phyloP scores from a whole-genome alignment of 768 basidiomycete species.

The Collybia mongolica region DNA sequence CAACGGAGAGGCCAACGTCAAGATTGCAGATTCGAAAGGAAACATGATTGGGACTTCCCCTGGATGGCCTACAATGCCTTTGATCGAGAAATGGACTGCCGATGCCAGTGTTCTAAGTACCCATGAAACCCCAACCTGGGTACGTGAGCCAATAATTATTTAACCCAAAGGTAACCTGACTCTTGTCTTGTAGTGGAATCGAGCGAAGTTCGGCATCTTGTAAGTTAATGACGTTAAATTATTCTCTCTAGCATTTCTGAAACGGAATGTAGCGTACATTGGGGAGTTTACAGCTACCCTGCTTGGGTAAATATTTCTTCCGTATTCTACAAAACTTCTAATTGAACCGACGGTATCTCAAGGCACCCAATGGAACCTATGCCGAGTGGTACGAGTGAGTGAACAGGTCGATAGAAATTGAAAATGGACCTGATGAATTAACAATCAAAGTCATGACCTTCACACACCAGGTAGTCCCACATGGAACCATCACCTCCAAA shows the following conservation, averaged over 20 bases:
- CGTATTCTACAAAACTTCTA: neutral
- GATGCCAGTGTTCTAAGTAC: slow-evolving; percentile 32
- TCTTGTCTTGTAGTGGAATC: slow-evolving; percentile 35
- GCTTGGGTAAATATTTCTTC: slow-evolving; percentile 32
- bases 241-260: slow-evolving; percentile 3
- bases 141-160: too few species aligned
- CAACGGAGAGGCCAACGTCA: slow-evolving; percentile 26
- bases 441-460: slow-evolving; percentile 31
- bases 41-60: slow-evolving; percentile 29
- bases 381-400: slow-evolving; percentile 60
- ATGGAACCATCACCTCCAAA: slow-evolving; percentile 48
- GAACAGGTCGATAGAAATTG: neutral
- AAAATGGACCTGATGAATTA: neutral
- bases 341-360: neutral
- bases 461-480: slow-evolving; percentile 39
- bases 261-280: slow-evolving; percentile 38
- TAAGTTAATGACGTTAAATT: slow-evolving; percentile 20
- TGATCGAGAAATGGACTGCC: slow-evolving; percentile 38
- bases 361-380: slow-evolving; percentile 40
- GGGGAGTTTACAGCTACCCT: slow-evolving; percentile 48
- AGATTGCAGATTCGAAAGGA: slow-evolving; percentile 32
- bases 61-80: slow-evolving; percentile 36
- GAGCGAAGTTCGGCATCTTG: slow-evolving; percentile 59
- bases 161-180: too few species aligned
- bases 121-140: slow-evolving; percentile 59